Conservation (phyloP, 352 stramenopile species). For the Globisporangium nunn region DNA sequence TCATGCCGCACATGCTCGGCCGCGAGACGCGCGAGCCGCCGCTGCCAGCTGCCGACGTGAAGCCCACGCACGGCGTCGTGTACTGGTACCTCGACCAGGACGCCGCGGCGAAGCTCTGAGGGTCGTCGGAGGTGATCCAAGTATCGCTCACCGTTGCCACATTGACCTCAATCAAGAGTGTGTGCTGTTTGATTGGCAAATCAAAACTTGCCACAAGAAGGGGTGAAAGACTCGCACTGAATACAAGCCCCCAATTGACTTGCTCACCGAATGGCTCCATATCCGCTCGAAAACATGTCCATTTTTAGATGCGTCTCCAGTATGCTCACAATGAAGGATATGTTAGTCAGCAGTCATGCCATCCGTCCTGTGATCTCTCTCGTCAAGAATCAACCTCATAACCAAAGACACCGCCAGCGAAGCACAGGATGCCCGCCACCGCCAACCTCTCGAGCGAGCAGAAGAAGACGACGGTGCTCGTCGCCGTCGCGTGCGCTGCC, state of each 20-base stretch:
- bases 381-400: background rate
- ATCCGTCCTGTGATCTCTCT: no score
- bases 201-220: no score
- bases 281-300: no score
- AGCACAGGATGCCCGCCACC: background rate
- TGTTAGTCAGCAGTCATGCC: no score
- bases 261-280: no score
- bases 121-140: constrained; percentile 8
- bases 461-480: constrained; percentile 56
- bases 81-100: constrained; percentile 85
- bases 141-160: background rate
- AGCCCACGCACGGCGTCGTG: constrained; percentile 59
- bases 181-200: constrained; percentile 6
- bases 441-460: constrained; percentile 19
- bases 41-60: constrained; percentile 69
- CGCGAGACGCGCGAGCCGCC: constrained; percentile 47
- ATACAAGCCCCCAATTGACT: no score
- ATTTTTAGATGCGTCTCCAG: no score
- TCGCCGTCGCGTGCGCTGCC: constrained; percentile 36
- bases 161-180: no score
- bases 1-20: constrained; percentile 81
- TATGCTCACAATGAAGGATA: no score
- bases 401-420: constrained; percentile 2
- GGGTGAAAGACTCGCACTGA: no score
- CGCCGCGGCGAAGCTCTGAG: constrained; percentile 52